These are phyloP conservation scores for Colletotrichum tabaci DNA, from an alignment of 2,329 filamentous ascomycete species.

Conservation along the genomic window DNA sequence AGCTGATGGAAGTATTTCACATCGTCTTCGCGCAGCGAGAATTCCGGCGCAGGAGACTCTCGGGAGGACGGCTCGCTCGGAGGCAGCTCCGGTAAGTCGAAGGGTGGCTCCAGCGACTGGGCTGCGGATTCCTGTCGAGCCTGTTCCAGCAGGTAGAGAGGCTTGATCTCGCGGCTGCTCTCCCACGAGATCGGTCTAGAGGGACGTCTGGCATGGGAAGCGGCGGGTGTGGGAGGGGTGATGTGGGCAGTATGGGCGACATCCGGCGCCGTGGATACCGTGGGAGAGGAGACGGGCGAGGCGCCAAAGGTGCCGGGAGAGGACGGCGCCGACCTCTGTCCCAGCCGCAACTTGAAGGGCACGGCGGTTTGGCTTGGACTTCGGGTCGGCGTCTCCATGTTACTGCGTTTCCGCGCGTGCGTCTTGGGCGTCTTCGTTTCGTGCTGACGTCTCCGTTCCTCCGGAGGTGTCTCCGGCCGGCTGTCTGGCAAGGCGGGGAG, in stretches of 20 bases:
- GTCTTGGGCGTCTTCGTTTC: conserved; percentile 57
- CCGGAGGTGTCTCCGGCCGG: conserved; percentile 69
- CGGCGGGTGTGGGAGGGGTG: conserved; percentile 6
- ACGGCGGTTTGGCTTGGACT: conserved; percentile 72
- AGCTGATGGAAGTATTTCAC: conserved; percentile 43
- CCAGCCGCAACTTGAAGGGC: conserved; percentile 69
- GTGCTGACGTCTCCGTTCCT: conserved; percentile 59
- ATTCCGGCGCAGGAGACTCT: conserved; percentile 53
- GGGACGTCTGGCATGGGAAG: conserved; percentile 51
- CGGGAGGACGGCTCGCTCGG: conserved; percentile 58
- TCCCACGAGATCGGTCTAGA: conserved; percentile 74
- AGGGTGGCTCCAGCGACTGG: conserved; percentile 47
- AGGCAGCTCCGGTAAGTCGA: conserved; percentile 66
- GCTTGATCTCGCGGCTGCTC: conserved; percentile 79
- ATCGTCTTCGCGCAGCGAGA: conserved; percentile 49
- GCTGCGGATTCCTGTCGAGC: conserved; percentile 56
- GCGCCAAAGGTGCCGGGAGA: conserved; percentile 57
- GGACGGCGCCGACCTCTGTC: conserved; percentile 61
- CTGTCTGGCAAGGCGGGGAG: conserved; percentile 73
- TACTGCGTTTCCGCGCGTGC: conserved; percentile 65
- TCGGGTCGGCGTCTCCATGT: conserved; percentile 62
- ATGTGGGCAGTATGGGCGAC: conserved; percentile 40
- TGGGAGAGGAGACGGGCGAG: conserved; percentile 56
- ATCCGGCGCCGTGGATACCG: conserved; percentile 52
- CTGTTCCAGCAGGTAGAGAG: conserved; percentile 85